Conservation (phyloP, 106 monocot species). For the Dendrobium catenatum region DNA sequence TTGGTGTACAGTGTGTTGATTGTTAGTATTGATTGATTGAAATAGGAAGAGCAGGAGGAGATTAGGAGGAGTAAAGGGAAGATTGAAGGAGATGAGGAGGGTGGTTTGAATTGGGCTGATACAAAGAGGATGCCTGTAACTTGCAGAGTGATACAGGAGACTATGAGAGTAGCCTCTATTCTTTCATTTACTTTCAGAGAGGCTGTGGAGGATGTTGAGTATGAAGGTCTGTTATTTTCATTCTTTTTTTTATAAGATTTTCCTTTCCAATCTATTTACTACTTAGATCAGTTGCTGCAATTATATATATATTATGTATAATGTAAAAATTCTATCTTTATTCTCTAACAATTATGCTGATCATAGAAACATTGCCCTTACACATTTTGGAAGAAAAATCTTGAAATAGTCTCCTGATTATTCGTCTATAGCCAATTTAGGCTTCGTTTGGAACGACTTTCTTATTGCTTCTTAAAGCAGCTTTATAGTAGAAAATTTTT, state of each 20-base stretch:
- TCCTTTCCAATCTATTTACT: no score
- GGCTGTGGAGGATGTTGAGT: slow-evolving; percentile 86
- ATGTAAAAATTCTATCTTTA: no score
- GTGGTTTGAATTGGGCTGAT: slow-evolving; percentile 62
- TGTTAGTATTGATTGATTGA: neutral
- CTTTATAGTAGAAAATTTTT: no score
- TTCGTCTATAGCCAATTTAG: no score
- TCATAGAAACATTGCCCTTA: no score
- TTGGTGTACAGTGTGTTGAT: neutral
- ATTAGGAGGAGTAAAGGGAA: slow-evolving; percentile 16
- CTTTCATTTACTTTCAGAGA: slow-evolving; percentile 92
- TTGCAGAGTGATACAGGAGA: slow-evolving; percentile 82
- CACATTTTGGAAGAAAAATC: no score
- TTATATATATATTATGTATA: no score
- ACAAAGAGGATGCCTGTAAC: slow-evolving; percentile 75
- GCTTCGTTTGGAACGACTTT: no score
- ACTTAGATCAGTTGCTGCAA: no score
- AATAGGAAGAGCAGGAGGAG: slow-evolving; percentile 85
- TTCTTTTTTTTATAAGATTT: no score
- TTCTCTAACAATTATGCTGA: neutral
- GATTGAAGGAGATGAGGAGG: slow-evolving; percentile 7
- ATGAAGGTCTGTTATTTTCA: slow-evolving; percentile 40
- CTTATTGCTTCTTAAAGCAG: no score
- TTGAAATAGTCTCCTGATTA: no score
- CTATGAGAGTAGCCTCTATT: slow-evolving; percentile 80